Percentiles rank a stretch among this genome's conserved stretches.
Conservation (phyloP, 2,329 filamentous ascomycete species). For the Aspergillus texensis region DNA sequence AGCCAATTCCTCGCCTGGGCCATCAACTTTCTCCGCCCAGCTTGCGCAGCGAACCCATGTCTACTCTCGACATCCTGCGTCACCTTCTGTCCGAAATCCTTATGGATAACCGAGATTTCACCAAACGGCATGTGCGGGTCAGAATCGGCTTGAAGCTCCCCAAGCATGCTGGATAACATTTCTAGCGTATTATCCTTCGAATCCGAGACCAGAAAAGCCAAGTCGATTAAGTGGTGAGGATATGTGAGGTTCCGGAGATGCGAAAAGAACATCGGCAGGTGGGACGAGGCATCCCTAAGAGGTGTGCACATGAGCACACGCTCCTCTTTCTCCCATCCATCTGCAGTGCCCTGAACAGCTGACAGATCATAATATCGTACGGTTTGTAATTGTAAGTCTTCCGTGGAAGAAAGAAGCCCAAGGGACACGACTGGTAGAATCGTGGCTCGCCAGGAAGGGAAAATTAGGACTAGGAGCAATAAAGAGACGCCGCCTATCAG, state of each 20-base stretch:
- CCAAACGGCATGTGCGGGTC: constrained; percentile 84
- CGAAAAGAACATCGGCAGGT: constrained; percentile 98
- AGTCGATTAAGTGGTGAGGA: constrained; percentile 91
- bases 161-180: constrained; percentile 73
- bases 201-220: constrained; percentile 95
- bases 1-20: constrained; percentile 97
- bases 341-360: constrained; percentile 85
- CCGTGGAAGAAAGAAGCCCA: constrained; percentile 67
- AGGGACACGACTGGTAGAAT: constrained; percentile 66
- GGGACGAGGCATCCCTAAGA: constrained; percentile 85
- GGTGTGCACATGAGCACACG: constrained; percentile 93
- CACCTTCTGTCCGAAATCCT: constrained; percentile 97
- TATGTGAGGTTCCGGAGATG: constrained; percentile 96
- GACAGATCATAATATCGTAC: constrained; percentile 96
- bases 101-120: constrained; percentile 96
- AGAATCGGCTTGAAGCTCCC: constrained; percentile 76
- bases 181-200: constrained; percentile 89
- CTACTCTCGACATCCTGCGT: constrained; percentile 97
- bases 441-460: constrained; percentile 70
- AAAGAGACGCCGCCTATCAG: constrained; percentile 59
- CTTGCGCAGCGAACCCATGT: constrained; percentile 96
- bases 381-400: constrained; percentile 83
- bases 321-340: constrained; percentile 95
- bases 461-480: constrained; percentile 69
- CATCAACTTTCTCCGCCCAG: constrained; percentile 92